Evolutionary conservation across 805 yeast species (phyloP), one percentile per base, ranked within the genome.

Genomic region (Maudiozyma barnettii): DNA sequence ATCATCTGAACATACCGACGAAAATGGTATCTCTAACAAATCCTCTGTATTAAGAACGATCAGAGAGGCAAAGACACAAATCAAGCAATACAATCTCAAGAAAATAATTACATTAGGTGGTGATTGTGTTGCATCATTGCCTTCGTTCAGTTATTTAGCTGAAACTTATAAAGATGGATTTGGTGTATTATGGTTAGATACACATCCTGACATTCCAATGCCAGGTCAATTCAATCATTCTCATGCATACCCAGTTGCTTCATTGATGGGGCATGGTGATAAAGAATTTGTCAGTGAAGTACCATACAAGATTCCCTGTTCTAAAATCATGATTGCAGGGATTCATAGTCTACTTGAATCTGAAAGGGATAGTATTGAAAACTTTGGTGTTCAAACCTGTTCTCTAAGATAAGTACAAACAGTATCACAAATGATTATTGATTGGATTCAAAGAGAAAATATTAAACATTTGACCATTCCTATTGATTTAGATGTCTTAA

Each of bases 251-350:
- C 19, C 30, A 12, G 18, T 41, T 14, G 44, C 37, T 9, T 8
- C 23, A 20, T 20, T 41, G 20, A 29, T 41, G 36, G 36, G 36
- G 4, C 22, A 29, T 18, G 36, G 36, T 30, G 22, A n/a, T 16
- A 16, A 9, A 9, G 44, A 29, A n/a, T 26, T 41, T 10, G 4
- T 5, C 4, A 20, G 6, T 6, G n/a, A 7, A 16, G 13, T 10
- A 6, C 4, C 6, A 26, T 12, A n/a, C 8, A 41, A 14, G 19
- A 10, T 22, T 12, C 8, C 14, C 8, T 14, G 36, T 12, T 18
- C 37, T 18, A 41, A 30, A 19, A 22, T 41, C 9, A 41, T 41
- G 44, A 41, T 41, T 41, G 44, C 44, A 9, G 44, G 44, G 12
- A 41, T 41, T 16, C 44, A 41, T 22, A 19, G 16, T 29, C 44